phyloP scores from a whole-genome alignment of 1,139 yeast species.

The Zygosaccharomyces sapae region DNA sequence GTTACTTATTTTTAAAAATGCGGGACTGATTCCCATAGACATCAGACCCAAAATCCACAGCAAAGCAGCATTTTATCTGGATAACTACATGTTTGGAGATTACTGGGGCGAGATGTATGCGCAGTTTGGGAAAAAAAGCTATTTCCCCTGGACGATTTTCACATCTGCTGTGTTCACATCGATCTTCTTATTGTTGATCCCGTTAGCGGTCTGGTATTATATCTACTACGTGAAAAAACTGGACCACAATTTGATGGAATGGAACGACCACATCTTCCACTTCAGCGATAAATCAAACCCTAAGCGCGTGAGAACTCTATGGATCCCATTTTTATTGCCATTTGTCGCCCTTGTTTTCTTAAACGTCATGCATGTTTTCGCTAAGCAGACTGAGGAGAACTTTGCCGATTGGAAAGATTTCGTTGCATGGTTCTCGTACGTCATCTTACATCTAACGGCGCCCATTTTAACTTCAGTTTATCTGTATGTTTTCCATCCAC shows the following conservation, averaged over 20 bases:
- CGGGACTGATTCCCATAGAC: slow-evolving; percentile 53
- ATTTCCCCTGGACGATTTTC: slow-evolving; percentile 14
- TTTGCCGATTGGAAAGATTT: slow-evolving; percentile 46
- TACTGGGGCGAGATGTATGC: slow-evolving; percentile 26
- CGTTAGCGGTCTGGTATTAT: slow-evolving; percentile 27
- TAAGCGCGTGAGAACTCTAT: slow-evolving; percentile 17
- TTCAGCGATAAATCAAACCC: slow-evolving; percentile 20
- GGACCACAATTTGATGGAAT: slow-evolving; percentile 24
- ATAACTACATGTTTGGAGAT: slow-evolving; percentile 34
- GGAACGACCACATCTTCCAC: slow-evolving; percentile 27
- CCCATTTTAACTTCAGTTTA: slow-evolving; percentile 63
- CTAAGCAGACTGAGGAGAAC: slow-evolving; percentile 33
- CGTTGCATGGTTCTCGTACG: slow-evolving; percentile 58
- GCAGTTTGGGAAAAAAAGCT: slow-evolving; percentile 16
- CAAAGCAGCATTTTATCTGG: slow-evolving; percentile 29
- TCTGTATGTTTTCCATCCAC: slow-evolving; percentile 62
- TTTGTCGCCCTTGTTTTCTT: slow-evolving; percentile 23
- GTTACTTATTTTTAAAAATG: slow-evolving; percentile 58
- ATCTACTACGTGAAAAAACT: slow-evolving; percentile 23
- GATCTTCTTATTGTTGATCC: slow-evolving; percentile 19
- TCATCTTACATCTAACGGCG: slow-evolving; percentile 53
- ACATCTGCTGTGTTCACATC: slow-evolving; percentile 17
- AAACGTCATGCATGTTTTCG: slow-evolving; percentile 42
- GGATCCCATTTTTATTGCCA: slow-evolving; percentile 28
- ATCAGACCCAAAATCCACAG: slow-evolving; percentile 52